These are phyloP conservation scores for Trichophyton verrucosum DNA, from an alignment of 2,329 filamentous ascomycete species.

Conservation along the genomic window DNA sequence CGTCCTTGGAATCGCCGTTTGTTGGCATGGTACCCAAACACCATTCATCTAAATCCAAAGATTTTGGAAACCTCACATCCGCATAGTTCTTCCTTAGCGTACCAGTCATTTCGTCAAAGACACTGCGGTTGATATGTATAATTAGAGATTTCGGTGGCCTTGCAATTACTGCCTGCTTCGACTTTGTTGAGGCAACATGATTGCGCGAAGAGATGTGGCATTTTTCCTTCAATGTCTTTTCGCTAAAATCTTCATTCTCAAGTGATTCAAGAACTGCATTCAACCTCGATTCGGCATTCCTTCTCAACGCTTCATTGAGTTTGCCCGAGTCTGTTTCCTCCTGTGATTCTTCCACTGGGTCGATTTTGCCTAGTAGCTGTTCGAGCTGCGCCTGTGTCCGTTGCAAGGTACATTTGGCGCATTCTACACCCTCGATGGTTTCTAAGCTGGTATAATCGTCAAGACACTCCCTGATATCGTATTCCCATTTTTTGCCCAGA, in stretches of 20 bases:
- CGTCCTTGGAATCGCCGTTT: slow-evolving; percentile 14
- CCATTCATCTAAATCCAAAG: slow-evolving; percentile 71
- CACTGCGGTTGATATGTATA: slow-evolving; percentile 81
- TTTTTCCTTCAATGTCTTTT: slow-evolving; percentile 49
- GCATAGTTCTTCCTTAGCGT: slow-evolving; percentile 73
- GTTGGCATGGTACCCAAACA: slow-evolving; percentile 51
- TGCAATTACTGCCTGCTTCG: slow-evolving; percentile 75
- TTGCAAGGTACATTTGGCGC: slow-evolving; percentile 75
- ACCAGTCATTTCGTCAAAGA: slow-evolving; percentile 76
- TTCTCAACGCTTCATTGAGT: slow-evolving; percentile 27
- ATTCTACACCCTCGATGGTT: slow-evolving; percentile 78
- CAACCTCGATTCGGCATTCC: slow-evolving; percentile 43
- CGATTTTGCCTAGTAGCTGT: slow-evolving; percentile 34
- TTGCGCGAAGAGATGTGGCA: slow-evolving; percentile 56
- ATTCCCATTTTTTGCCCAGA: slow-evolving; percentile 52
- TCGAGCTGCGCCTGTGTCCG: slow-evolving; percentile 43
- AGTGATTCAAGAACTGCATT: slow-evolving; percentile 57
- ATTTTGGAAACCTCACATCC: slow-evolving; percentile 60
- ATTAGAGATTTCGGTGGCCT: slow-evolving; percentile 68
- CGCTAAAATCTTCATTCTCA: slow-evolving; percentile 68
- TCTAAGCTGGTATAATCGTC: slow-evolving; percentile 79
- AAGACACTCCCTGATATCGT: slow-evolving; percentile 65
- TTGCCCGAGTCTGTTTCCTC: slow-evolving; percentile 15
- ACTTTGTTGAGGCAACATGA: slow-evolving; percentile 68
- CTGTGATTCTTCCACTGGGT: slow-evolving; percentile 25